Conservation (phyloP, 306 rosid species). For the Inga leiocalycina region DNA sequence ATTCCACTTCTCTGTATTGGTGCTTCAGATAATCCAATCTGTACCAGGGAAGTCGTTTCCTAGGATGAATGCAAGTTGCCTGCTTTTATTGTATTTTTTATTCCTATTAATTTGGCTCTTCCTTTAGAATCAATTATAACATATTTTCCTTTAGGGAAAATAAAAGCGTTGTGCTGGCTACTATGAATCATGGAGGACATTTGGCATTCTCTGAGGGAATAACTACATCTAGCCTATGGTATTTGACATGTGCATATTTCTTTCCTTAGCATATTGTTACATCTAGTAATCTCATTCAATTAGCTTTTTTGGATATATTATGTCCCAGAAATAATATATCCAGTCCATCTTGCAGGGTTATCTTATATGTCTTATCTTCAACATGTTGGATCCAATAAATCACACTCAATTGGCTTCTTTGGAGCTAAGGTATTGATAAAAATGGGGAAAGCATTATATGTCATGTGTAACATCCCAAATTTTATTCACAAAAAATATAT, state of each 20-base stretch:
- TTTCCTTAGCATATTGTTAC: slow-evolving; percentile 24
- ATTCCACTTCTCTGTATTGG: slow-evolving; percentile 87
- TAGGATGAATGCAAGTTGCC: slow-evolving; percentile 98
- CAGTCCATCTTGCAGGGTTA: not conserved
- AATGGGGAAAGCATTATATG: not conserved
- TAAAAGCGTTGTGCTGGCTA: slow-evolving; percentile 68
- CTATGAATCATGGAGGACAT: slow-evolving; percentile 80
- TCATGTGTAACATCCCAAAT: not conserved
- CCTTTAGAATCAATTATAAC: slow-evolving; percentile 5
- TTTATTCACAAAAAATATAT: too few relatives aligned
- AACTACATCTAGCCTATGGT: slow-evolving; percentile 77
- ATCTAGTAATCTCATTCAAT: slow-evolving; percentile 10
- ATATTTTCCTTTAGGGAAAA: slow-evolving; percentile 54
- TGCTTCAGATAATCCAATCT: slow-evolving; percentile 94
- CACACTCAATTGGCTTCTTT: not conserved
- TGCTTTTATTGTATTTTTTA: slow-evolving; percentile 27
- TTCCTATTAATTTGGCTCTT: slow-evolving; percentile 25
- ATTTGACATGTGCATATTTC: slow-evolving; percentile 27
- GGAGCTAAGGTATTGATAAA: not conserved
- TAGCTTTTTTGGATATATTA: not conserved
- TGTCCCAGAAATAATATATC: not conserved
- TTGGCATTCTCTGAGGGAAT: slow-evolving; percentile 85
- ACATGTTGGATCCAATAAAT: slow-evolving; percentile 12
- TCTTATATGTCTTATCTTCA: slow-evolving; percentile 25
- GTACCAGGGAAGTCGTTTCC: slow-evolving; percentile 95